Conservation (phyloP, 2,329 filamentous ascomycete genomes). For the Lasiodiplodia sp. region DNA sequence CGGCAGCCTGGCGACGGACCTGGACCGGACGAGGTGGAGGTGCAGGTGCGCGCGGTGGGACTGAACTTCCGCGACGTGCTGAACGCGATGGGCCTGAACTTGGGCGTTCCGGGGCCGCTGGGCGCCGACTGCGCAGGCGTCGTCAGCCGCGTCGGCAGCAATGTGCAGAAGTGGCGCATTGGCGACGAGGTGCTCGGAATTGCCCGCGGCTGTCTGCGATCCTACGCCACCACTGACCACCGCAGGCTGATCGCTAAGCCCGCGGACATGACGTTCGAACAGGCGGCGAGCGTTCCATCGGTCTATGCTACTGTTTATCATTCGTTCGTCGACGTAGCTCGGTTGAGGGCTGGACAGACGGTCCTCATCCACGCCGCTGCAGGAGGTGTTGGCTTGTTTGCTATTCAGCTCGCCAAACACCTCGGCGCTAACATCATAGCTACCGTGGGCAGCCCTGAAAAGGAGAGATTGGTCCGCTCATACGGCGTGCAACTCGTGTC, state of each 20-base stretch:
- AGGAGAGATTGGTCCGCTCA: slow-evolving; percentile 25
- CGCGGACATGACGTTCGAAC: slow-evolving; percentile 23
- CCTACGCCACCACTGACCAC: neutral
- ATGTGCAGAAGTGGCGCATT: neutral
- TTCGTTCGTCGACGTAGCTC: slow-evolving; percentile 40
- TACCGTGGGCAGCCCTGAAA: slow-evolving; percentile 38
- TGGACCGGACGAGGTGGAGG: slow-evolving; percentile 32
- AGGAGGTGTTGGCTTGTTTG: slow-evolving; percentile 41
- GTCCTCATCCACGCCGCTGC: slow-evolving; percentile 42
- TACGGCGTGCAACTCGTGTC: neutral
- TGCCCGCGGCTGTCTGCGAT: neutral
- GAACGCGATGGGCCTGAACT: neutral
- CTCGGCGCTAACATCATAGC: slow-evolving; percentile 37
- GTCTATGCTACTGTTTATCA: slow-evolving; percentile 35
- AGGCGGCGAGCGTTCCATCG: slow-evolving; percentile 30
- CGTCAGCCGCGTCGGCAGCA: slow-evolving; percentile 32
- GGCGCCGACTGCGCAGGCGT: slow-evolving; percentile 33
- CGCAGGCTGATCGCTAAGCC: slow-evolving; percentile 7
- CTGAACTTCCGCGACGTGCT: neutral
- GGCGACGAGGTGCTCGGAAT: slow-evolving; percentile 27
- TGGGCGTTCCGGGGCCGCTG: slow-evolving; percentile 30
- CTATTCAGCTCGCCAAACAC: slow-evolving; percentile 37
- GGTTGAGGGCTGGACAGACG: slow-evolving; percentile 42
- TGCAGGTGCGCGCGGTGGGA: slow-evolving; percentile 34
- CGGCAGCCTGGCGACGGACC: neutral